Evolutionary conservation across 192 early-diverging fungal species (phyloP), one percentile per base, ranked within the genome.

Genomic region (Backusella sp.): DNA sequence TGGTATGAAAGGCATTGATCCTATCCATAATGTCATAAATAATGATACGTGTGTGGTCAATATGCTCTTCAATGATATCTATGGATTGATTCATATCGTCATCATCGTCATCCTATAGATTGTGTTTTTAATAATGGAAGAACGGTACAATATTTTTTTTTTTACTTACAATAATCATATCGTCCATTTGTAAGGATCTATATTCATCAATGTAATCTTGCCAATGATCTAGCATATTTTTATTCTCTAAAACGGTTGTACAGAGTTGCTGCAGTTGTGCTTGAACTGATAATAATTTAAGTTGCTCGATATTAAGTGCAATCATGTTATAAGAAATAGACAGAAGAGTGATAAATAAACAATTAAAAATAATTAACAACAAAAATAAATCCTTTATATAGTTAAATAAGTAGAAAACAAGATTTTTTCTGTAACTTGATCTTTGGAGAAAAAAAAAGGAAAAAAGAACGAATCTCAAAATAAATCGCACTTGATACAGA

Each of bases 121-220:
- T 42, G 21, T 49, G 46, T 5, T n/a, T 17, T 49, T 49, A 12
- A 21, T 41, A 23, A 21, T 21, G 28, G 11, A 9, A 37, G 9
- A 37, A 9, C 7, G 0, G 28, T 28, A 28, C 28, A 28, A 1
- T 28, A 32, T 32, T 32, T 32, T 32, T 32, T 32, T 35, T 19
- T 7, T 15, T 19, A 36, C 23, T 28, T 28, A 23, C n/a, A n/a
- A 49, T 26, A 19, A 71, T 49, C 3, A 39, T 28, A 26, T 32
- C 70, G 19, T 71, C 70, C 70, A 71, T 71, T 71, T 71, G 42
- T 32, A 71, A 44, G 3, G 70, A 39, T 30, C 70, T 11, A 49
- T 42, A 41, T 6, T 71, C 70, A 30, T 28, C 26, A 15, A 71
- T 8, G 26, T 46, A 28, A 49, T 71, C 44, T 49, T 28, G 39